Evolutionary conservation across 2,329 filamentous ascomycete species (phyloP), one percentile per base, ranked within the genome.

Genomic region (Metarhizium brunneum): DNA sequence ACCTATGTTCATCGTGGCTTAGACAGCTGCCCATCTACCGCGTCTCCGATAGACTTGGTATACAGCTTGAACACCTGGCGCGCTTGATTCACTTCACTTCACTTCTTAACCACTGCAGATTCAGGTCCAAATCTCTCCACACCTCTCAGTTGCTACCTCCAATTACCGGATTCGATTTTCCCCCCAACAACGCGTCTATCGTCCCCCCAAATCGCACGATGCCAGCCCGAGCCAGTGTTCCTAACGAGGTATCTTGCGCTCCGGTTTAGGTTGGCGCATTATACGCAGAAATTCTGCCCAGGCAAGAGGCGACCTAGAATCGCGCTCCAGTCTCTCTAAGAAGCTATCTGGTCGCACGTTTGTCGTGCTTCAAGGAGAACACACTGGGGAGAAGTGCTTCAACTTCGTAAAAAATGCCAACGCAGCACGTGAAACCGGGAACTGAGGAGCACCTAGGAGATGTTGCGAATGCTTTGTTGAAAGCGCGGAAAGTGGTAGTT

Each of bases 401-500:
- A 11, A 25, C 38, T 52, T 40, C 35, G 57, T 55, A 56, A 76
- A 64, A 47, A 47, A 85, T 85, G 82, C 82, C 82, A 50, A 84
- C 79, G 29, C 70, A 75, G 54, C 81, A 82, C 60, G 77, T 85
- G 55, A 73, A 73, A 45, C 74, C 78, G 10, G 71, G 72, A 45
- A 76, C 80, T 58, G 71, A 74, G 60, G 73, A 78, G 59, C 72
- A 76, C 53, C 75, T 89, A n/a, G 83, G 86, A 62, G 72, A 80
- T 36, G 82, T 89, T 60, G 85, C 86, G 63, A 80, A 87, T 64
- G 70, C 76, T 3, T 71, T 89, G 48, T 78, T 79, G 59, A 85
- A 83, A 66, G 80, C 86, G 11, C 81, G 79, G 59, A 88, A 87
- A 66, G 77, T 88, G n/a, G 77, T 89, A 8, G 81, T 89, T 20